Evolutionary conservation across 73 alveolate genomes (phyloP).

Genomic region (Tetrahymena borealis): DNA sequence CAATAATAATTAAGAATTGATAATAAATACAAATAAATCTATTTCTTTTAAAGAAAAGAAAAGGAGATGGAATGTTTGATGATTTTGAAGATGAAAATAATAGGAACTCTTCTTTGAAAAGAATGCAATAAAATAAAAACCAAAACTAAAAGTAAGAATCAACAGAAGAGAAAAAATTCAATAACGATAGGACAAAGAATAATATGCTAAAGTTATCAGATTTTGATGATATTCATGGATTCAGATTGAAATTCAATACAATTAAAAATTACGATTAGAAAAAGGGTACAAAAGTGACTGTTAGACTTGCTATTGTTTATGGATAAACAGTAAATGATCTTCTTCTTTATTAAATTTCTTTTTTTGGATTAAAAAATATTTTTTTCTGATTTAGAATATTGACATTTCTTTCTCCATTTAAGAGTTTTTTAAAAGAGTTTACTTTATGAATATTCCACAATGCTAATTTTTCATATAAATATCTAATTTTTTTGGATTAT

Average conservation of each 20-base stretch:
- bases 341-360: not conserved
- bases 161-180: not conserved
- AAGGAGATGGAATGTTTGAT: not conserved
- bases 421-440: too few species aligned
- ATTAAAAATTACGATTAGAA: not conserved
- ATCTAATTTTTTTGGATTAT: too few species aligned
- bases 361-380: not conserved
- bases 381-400: too few species aligned
- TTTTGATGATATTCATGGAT: not conserved
- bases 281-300: not conserved
- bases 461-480: too few species aligned
- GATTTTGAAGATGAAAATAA: not conserved
- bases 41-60: not conserved
- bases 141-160: not conserved
- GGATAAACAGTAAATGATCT: not conserved
- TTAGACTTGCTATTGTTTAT: not conserved
- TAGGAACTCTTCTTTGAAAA: not conserved
- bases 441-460: too few species aligned
- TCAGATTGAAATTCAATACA: not conserved
- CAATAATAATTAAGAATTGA: too few species aligned
- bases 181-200: not conserved
- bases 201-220: not conserved
- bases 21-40: too few species aligned
- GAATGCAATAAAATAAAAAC: not conserved
- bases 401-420: too few species aligned